These are phyloP conservation scores for Cairneyella variabilis DNA, from an alignment of 495 filamentous ascomycete species.

Conservation along the genomic window DNA sequence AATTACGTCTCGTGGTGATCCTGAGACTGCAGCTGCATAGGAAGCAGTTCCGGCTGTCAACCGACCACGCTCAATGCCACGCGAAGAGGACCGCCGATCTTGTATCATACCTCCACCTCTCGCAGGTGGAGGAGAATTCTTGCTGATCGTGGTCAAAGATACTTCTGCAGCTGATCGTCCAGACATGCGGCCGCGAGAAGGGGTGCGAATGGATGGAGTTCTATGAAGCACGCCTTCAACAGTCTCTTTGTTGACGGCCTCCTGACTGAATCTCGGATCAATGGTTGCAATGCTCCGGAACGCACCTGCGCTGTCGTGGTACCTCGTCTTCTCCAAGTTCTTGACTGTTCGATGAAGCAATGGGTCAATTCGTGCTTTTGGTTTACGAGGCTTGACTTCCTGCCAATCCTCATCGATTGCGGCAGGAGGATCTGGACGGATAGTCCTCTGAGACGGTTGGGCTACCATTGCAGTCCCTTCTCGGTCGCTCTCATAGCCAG, in stretches of 20 bases:
- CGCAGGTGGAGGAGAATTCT: constrained; percentile 20
- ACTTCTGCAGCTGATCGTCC: constrained; percentile 23
- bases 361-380: constrained; percentile 21
- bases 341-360: constrained; percentile 39
- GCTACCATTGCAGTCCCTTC: constrained; percentile 22
- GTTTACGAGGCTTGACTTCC: constrained; percentile 28
- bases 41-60: constrained; percentile 16
- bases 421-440: constrained; percentile 20
- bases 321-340: constrained; percentile 36
- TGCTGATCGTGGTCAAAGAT: constrained; percentile 20
- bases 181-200: constrained; percentile 31
- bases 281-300: constrained; percentile 39
- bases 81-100: constrained; percentile 14
- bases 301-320: constrained; percentile 44
- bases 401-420: constrained; percentile 21
- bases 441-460: constrained; percentile 17
- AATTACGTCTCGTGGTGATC: constrained; percentile 7
- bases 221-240: constrained; percentile 32
- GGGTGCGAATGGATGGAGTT: constrained; percentile 26
- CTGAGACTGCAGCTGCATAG: constrained; percentile 22
- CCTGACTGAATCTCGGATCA: constrained; percentile 39
- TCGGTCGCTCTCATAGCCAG: constrained; percentile 26
- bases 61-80: constrained; percentile 1
- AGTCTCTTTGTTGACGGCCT: constrained; percentile 13
- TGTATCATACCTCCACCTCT: constrained; percentile 22